These are phyloP conservation scores for Phanerochaete sordida DNA, from an alignment of 768 basidiomycete genomes.

Conservation along the genomic window DNA sequence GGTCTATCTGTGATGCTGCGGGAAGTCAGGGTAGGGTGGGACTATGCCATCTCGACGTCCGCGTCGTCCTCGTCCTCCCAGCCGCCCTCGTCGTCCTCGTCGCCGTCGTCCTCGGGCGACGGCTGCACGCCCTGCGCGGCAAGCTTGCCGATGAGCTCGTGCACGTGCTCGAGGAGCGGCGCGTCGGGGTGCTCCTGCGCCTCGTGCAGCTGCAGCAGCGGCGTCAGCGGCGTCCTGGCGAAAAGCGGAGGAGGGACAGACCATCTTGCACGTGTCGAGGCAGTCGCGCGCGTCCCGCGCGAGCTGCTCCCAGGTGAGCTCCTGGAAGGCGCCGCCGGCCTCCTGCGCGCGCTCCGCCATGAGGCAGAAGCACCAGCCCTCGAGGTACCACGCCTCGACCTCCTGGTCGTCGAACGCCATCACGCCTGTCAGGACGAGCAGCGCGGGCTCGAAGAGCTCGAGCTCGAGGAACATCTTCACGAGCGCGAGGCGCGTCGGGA, in stretches of 20 bases:
- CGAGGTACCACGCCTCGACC: slow-evolving; percentile 91
- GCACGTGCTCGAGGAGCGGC: slow-evolving; percentile 70
- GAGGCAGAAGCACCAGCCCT: slow-evolving; percentile 91
- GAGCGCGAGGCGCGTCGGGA: slow-evolving; percentile 67
- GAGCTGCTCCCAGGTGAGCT: slow-evolving; percentile 72
- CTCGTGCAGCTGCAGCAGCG: slow-evolving; percentile 54
- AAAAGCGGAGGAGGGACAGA: slow-evolving; percentile 30
- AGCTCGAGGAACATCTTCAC: slow-evolving; percentile 85
- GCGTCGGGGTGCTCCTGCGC: slow-evolving; percentile 73
- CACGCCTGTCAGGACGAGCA: slow-evolving; percentile 73
- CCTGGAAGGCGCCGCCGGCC: slow-evolving; percentile 39
- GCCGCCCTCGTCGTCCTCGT: slow-evolving; percentile 42
- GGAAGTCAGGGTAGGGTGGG: neutral
- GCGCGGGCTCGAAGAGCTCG: slow-evolving; percentile 61
- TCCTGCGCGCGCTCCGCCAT: slow-evolving; percentile 72
- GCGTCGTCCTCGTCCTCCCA: slow-evolving; percentile 64
- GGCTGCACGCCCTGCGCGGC: slow-evolving; percentile 64
- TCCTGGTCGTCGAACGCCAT: slow-evolving; percentile 81
- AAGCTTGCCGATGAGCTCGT: slow-evolving; percentile 68
- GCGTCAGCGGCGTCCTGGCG: neutral
- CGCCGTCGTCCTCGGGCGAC: slow-evolving; percentile 55
- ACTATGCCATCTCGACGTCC: slow-evolving; percentile 39
- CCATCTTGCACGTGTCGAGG: slow-evolving; percentile 78
- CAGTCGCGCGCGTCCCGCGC: slow-evolving; percentile 77
- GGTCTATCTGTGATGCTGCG: no score